phyloP scores from a whole-genome alignment of 495 filamentous ascomycete species.

The Lepraria neglecta region DNA sequence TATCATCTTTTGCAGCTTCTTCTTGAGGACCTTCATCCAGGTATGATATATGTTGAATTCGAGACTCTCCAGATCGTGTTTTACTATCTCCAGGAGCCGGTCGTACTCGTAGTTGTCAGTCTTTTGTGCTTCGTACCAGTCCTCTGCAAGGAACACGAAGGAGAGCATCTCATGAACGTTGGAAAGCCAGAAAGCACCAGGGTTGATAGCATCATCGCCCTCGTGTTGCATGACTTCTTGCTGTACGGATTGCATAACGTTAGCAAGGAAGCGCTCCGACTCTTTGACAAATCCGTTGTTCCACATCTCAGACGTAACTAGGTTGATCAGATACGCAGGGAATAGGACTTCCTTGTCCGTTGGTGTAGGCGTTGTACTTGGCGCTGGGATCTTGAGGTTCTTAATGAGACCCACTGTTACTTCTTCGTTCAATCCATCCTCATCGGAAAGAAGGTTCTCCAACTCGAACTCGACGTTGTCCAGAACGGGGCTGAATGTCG shows the following conservation, averaged over 20 bases:
- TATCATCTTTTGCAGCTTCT: slow-evolving; percentile 98
- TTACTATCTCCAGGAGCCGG: slow-evolving; percentile 94
- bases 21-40: slow-evolving; percentile 99
- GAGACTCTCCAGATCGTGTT: slow-evolving; percentile 95
- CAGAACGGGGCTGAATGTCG: slow-evolving; percentile 65
- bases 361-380: slow-evolving; percentile 69
- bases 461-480: slow-evolving; percentile 92
- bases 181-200: slow-evolving; percentile 97
- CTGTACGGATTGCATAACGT: slow-evolving; percentile 99
- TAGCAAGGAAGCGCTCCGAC: slow-evolving; percentile 95
- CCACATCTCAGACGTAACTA: slow-evolving; percentile 99
- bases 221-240: slow-evolving; percentile 99
- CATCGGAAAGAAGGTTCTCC: slow-evolving; percentile 86
- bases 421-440: slow-evolving; percentile 92
- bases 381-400: slow-evolving; percentile 90
- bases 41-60: slow-evolving; percentile 99
- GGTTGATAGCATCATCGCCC: slow-evolving; percentile 93
- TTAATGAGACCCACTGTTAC: slow-evolving; percentile 91
- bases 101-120: slow-evolving; percentile 99
- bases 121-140: slow-evolving; percentile 99
- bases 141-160: slow-evolving; percentile 97
- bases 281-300: slow-evolving; percentile 99
- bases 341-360: slow-evolving; percentile 98
- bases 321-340: slow-evolving; percentile 96
- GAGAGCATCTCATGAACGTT: slow-evolving; percentile 99